Base-by-base conservation (phyloP, 164 flowering plant species). In the Vitis amurensis region DNA sequence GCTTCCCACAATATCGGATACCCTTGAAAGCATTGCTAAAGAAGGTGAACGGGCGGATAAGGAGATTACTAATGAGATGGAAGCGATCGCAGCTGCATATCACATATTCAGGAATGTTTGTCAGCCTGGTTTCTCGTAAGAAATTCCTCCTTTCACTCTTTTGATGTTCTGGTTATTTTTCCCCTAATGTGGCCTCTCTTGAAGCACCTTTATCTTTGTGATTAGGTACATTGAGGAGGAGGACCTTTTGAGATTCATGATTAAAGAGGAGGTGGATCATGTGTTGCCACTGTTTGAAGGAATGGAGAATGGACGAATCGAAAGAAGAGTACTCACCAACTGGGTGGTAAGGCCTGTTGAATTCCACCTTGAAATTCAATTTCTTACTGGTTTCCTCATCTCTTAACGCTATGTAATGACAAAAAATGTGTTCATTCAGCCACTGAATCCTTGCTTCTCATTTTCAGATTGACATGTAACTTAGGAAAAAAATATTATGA, bases 1-100 rank as follows among this genome's bases (percentile, higher is more conserved):
- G 57, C 78, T 87, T 23, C 74, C 86, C 29, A 85, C 86, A 1
- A 75, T 85, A 47, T 85, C 89, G 1, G 66, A 75, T 65, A 23
- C 75, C 11, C 67, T 85, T 65, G 85, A 86, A 69, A 78, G 67
- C 65, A 63, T 70, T 27, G 44, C 75, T 57, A 67, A 63, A 52
- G 73, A 67, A 31, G 73, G 59, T 52, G 87, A 79, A 51, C 77
- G 69, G 59, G 52, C 76, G 1, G 91, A 84, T 68, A 80, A 69
- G 74, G 87, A 88, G 72, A 86, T 86, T 16, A 84, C 86, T 1
- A 86, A 63, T 67, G 91, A 87, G 78, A 79, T 81, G 88, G 88
- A 86, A 68, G 91, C 91, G 15, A 80, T 68, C n/a, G 83, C 81
- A 7, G 88, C 89, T 53, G 86, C 89, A 9, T 78, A 77, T 73